Conservation (phyloP, 1,284 basidiomycete species). For the Abortiporus biennis region DNA sequence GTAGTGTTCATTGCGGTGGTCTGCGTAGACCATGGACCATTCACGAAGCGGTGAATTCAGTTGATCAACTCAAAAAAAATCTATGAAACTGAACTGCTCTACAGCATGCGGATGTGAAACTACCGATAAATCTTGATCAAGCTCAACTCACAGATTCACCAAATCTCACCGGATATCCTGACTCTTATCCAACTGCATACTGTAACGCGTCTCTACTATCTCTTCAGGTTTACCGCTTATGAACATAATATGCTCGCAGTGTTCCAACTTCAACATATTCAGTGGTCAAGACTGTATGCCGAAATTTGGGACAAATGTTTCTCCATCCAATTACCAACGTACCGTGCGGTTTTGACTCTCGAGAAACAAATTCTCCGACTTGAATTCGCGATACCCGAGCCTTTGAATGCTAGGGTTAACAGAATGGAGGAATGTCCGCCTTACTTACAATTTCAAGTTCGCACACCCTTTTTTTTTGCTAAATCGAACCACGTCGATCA, state of each 20-base stretch:
- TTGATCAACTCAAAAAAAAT: neutral
- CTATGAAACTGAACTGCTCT: neutral
- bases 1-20: slow-evolving; percentile 12
- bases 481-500: neutral
- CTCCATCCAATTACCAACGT: slow-evolving; percentile 15
- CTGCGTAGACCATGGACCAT: slow-evolving; percentile 19
- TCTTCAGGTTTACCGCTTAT: too few relatives aligned
- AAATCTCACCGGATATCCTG: slow-evolving; percentile 11
- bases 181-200: slow-evolving; percentile 15
- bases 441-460: slow-evolving; percentile 17
- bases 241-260: slow-evolving; percentile 7
- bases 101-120: slow-evolving; percentile 17
- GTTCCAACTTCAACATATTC: slow-evolving; percentile 13
- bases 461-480: neutral
- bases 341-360: slow-evolving; percentile 14
- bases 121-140: slow-evolving; percentile 18
- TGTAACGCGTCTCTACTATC: slow-evolving; percentile 9
- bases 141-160: slow-evolving; percentile 10
- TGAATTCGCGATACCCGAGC: slow-evolving; percentile 12
- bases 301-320: slow-evolving; percentile 19
- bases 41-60: slow-evolving; percentile 13
- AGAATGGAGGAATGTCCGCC: slow-evolving; percentile 13
- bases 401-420: slow-evolving; percentile 10
- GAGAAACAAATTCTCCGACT: slow-evolving; percentile 15
- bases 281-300: slow-evolving; percentile 11